Evolutionary conservation across 2,329 filamentous ascomycete species (phyloP).

Genomic region (Cryphonectria carpinicola): DNA sequence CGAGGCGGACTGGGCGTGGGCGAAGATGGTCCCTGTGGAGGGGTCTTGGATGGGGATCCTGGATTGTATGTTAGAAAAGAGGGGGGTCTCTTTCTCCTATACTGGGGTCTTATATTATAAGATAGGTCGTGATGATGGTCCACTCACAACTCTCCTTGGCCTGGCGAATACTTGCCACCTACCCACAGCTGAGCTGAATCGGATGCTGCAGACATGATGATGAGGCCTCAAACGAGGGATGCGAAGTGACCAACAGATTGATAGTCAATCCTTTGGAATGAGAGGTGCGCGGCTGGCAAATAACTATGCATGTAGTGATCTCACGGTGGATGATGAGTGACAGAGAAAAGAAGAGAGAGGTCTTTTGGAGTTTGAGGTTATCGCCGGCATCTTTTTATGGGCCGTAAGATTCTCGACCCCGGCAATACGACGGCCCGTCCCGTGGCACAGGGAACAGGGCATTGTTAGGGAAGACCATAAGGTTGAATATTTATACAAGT

Average conservation of each 20-base stretch:
- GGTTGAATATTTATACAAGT: background rate
- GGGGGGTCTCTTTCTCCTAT: background rate
- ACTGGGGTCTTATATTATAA: too few species aligned
- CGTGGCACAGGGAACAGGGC: background rate
- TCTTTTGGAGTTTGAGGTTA: background rate
- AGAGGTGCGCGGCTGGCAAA: too few species aligned
- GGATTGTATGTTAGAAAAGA: background rate
- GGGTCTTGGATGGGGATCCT: conserved; percentile 37
- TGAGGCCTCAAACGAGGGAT: background rate
- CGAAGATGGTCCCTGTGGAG: conserved; percentile 35
- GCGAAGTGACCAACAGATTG: background rate
- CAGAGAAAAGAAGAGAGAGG: too few species aligned
- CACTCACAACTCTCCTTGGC: conserved; percentile 31
- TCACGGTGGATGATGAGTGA: background rate
- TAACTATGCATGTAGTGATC: background rate
- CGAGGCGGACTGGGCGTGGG: conserved; percentile 49
- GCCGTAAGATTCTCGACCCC: background rate
- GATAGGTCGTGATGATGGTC: background rate
- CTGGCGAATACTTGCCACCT: conserved; percentile 28
- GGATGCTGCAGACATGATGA: background rate
- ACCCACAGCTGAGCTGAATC: conserved; percentile 30
- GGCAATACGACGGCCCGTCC: background rate
- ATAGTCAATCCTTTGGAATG: background rate
- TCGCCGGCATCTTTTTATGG: background rate
- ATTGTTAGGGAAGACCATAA: background rate